phyloP scores from a whole-genome alignment of 306 rosid species.

The Quercus alba region DNA sequence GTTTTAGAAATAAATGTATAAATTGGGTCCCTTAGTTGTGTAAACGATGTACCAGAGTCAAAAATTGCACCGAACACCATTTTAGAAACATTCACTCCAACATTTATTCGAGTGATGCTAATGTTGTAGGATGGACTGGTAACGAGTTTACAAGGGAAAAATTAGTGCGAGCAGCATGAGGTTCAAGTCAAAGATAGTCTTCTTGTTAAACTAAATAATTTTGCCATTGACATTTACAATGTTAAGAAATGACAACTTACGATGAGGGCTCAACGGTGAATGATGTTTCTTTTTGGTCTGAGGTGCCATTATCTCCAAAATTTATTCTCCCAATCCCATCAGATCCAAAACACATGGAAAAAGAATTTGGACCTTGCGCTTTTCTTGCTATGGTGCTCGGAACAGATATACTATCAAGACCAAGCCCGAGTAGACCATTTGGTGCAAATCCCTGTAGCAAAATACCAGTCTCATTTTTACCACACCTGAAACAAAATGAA shows the following conservation, averaged over 20 bases:
- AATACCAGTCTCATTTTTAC: constrained; percentile 69
- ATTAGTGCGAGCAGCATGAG: constrained; percentile 13
- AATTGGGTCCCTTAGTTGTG: constrained; percentile 66
- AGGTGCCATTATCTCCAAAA: constrained; percentile 72
- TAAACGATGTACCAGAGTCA: constrained; percentile 86
- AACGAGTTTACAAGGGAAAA: no score
- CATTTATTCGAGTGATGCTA: constrained; percentile 58
- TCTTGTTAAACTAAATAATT: neutral
- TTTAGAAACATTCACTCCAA: constrained; percentile 41
- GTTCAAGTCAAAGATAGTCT: constrained; percentile 4
- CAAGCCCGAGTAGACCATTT: constrained; percentile 84
- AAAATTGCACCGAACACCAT: constrained; percentile 58
- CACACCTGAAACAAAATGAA: constrained; percentile 61
- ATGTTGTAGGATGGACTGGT: constrained; percentile 71
- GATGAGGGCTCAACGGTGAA: constrained; percentile 32
- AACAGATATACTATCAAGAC: constrained; percentile 55
- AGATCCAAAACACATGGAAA: constrained; percentile 85
- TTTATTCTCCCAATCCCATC: constrained; percentile 73
- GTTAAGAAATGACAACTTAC: constrained; percentile 38
- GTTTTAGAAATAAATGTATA: constrained; percentile 50
- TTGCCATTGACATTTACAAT: neutral
- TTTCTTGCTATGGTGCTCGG: constrained; percentile 76
- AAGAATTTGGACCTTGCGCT: constrained; percentile 60
- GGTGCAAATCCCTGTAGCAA: constrained; percentile 66
- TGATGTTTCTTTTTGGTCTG: constrained; percentile 70